Evolutionary conservation across 768 basidiomycete genomes (phyloP), one percentile per base, ranked within the genome.

Genomic region (Naematelia encephala): DNA sequence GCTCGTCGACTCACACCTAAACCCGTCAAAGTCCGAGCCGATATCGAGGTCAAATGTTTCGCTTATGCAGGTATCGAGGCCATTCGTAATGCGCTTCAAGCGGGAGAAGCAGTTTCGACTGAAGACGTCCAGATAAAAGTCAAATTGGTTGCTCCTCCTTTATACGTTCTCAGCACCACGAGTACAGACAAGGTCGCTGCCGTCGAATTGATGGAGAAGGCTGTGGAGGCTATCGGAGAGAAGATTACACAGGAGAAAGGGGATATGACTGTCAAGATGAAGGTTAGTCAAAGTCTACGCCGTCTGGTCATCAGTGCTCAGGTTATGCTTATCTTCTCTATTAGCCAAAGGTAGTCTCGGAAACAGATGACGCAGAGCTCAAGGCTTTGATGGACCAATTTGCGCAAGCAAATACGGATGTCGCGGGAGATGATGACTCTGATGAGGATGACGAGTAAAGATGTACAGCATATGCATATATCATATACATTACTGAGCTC

Each of bases 11-110:
- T 98, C 39, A 99, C 96, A 0, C 96, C 96, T 1, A 96, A 99
- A 77, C 92, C 96, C 4, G 93, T 99, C 82, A 99, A 97, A 80
- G 84, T 99, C 42, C 90, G 96, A 67, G 92, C 96, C 3, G 96
- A 99, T 78, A 89, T 99, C 69, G 92, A 98, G 79, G 80, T 99
- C 46, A 96, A 92, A 42, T 98, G 94, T 78, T 99, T 96, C 77
- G 87, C 88, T 1, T 92, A 91, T 29, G 85, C 89, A 4, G 94
- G 96, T 8, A 97, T 99, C 75, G 91, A 96, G 68, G 92, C 94
- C 4, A 97, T 99, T 79, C 91, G 91, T 79, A 86, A 86, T 53
- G 93, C 96, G 0, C 82, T 98, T 30, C 83, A 84, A 44, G 89
- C 89, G 2, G 94, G 94, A 27, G 96, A 97, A 76, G 85, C 79